Percentiles rank a stretch among this genome's conserved stretches.
Conservation (phyloP, 1,284 basidiomycete species). For the Wolfiporia cocos region DNA sequence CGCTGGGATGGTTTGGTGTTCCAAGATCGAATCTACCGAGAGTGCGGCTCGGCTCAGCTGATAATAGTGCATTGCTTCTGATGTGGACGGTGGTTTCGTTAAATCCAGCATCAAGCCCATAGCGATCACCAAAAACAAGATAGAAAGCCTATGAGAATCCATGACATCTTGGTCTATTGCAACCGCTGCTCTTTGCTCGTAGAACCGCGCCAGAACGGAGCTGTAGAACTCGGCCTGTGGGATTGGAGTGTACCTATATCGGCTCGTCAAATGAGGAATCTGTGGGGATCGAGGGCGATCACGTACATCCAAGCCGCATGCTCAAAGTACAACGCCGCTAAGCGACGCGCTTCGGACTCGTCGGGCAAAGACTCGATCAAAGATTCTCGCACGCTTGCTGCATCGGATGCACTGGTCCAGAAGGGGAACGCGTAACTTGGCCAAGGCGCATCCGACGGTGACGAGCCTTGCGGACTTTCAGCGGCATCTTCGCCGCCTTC, state of each 20-base stretch:
- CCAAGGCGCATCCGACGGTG: constrained; percentile 51
- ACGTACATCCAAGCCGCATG: constrained; percentile 67
- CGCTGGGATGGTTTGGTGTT: constrained; percentile 53
- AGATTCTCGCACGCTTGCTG: constrained; percentile 34
- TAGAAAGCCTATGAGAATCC: constrained; percentile 37
- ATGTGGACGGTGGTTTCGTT: constrained; percentile 39
- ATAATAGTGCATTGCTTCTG: constrained; percentile 50
- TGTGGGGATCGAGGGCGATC: too few species aligned
- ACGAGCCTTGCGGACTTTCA: constrained; percentile 32
- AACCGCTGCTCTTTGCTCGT: constrained; percentile 32
- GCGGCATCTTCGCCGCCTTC: constrained; percentile 48
- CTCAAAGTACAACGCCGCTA: constrained; percentile 50
- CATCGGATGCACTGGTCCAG: constrained; percentile 35
- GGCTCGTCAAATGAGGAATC: too few species aligned
- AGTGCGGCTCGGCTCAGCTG: constrained; percentile 55
- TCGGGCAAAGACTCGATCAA: constrained; percentile 44
- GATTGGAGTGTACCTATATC: constrained; percentile 55
- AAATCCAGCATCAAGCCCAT: constrained; percentile 34
- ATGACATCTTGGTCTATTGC: constrained; percentile 37
- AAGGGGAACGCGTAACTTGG: constrained; percentile 56
- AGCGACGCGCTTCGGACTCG: constrained; percentile 32
- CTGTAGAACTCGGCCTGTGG: constrained; percentile 48
- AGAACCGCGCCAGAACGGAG: constrained; percentile 45
- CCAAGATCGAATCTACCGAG: constrained; percentile 54
- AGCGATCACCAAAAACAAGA: constrained; percentile 30